phyloP scores from a whole-genome alignment of 768 basidiomycete species.

The Lactarius akahatsu region DNA sequence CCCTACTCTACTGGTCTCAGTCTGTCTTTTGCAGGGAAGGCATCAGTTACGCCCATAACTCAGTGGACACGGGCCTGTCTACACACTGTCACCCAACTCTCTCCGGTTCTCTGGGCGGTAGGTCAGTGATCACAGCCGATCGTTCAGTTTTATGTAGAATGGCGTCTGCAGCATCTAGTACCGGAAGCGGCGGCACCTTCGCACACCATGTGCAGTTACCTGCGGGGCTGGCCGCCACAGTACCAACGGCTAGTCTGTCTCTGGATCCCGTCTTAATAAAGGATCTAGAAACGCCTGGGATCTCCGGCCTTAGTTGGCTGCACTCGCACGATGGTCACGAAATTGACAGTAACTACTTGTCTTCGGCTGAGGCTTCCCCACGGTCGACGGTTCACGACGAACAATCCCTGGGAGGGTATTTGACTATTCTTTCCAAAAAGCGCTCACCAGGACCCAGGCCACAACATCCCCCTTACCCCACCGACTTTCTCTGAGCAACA shows the following conservation, averaged over 20 bases:
- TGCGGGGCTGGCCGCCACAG: not conserved
- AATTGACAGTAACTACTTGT: not conserved
- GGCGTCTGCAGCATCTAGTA: not conserved
- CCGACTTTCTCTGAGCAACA: constrained; percentile 1
- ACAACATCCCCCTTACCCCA: not conserved
- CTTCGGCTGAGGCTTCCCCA: not conserved
- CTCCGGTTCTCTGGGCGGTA: constrained; percentile 4
- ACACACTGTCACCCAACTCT: no score
- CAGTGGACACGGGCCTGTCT: not conserved
- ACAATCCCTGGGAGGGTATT: constrained; percentile 23
- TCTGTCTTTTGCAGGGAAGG: not conserved
- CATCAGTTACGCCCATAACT: not conserved
- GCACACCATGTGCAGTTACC: not conserved
- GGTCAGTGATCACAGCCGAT: not conserved
- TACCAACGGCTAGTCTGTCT: not conserved
- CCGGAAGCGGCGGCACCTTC: not conserved
- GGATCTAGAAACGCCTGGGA: not conserved
- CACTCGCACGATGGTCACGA: not conserved
- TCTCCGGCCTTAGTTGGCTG: not conserved
- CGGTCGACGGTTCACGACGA: not conserved
- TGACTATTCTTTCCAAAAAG: constrained; percentile 43
- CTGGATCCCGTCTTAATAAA: not conserved
- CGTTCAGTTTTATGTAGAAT: not conserved
- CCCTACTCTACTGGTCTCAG: constrained; percentile 6
- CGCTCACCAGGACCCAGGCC: constrained; percentile 35